phyloP scores from a whole-genome alignment of 176 grass and related monocot species.

The Pontederia paniculata region DNA sequence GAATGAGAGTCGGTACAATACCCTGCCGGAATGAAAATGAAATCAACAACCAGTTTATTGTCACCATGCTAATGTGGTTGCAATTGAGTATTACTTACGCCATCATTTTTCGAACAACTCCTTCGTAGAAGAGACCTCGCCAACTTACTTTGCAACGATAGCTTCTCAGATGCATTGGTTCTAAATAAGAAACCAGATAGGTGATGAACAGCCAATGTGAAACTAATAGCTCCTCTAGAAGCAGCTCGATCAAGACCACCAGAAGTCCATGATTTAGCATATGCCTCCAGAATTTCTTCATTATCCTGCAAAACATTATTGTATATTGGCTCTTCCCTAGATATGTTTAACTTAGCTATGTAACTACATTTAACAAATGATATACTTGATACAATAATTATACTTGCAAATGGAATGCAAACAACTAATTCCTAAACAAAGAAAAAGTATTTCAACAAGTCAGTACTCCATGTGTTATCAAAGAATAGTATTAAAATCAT shows the following conservation, averaged over 20 bases:
- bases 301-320: slow-evolving; percentile 37
- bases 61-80: not conserved
- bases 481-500: not conserved
- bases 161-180: slow-evolving; percentile 20
- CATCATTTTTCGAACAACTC: slow-evolving; percentile 36
- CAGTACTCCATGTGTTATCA: no score
- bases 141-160: slow-evolving; percentile 40
- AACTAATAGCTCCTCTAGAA: slow-evolving; percentile 43
- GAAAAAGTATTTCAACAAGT: no score
- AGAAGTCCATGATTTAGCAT: slow-evolving; percentile 72
- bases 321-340: not conserved
- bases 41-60: not conserved
- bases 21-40: slow-evolving; percentile 22
- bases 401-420: no score
- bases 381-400: no score
- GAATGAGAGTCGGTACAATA: slow-evolving; percentile 53
- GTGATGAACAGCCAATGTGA: slow-evolving; percentile 53
- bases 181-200: slow-evolving; percentile 54
- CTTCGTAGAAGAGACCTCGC: slow-evolving; percentile 55
- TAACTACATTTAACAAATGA: no score
- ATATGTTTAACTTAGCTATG: no score
- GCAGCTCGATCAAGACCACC: slow-evolving; percentile 58
- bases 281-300: slow-evolving; percentile 66
- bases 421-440: no score
- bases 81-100: slow-evolving; percentile 27